Percentiles rank a stretch among this genome's conserved stretches.
These are phyloP conservation scores for Athelia psychrophila DNA, from an alignment of 1,284 basidiomycete genomes.

Conservation along the genomic window DNA sequence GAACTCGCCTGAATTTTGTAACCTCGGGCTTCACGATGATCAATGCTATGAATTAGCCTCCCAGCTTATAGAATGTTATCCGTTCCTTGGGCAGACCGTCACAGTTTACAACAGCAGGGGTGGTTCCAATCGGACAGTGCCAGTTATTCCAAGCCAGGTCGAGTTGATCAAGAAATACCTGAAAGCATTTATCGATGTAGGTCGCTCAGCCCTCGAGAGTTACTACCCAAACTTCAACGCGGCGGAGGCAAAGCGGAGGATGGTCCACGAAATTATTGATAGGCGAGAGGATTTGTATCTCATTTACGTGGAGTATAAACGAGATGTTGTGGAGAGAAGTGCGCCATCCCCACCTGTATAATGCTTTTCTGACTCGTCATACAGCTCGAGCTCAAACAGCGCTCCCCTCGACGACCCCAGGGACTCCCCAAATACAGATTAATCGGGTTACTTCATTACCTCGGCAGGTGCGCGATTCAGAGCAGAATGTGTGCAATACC, in stretches of 20 bases:
- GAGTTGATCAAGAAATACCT: not conserved
- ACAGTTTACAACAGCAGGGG: not conserved
- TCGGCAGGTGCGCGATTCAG: not conserved
- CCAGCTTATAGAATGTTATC: not conserved
- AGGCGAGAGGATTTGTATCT: not conserved
- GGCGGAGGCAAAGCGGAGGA: not conserved
- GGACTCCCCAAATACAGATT: not conserved
- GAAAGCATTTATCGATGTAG: not conserved
- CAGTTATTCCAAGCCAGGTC: not conserved
- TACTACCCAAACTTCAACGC: not conserved
- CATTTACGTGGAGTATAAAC: not conserved
- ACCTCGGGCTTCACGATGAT: not conserved
- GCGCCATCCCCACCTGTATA: not conserved
- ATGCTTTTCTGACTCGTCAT: not conserved
- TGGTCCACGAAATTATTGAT: not conserved
- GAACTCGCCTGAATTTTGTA: not conserved
- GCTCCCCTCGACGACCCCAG: not conserved
- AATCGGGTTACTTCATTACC: not conserved
- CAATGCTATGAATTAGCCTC: not conserved
- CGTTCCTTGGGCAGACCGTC: not conserved
- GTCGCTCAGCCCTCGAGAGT: not conserved
- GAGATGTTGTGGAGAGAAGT: not conserved
- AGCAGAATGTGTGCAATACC: not conserved
- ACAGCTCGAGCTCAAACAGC: not conserved
- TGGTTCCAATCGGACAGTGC: not conserved